phyloP scores from a whole-genome alignment of 305 asterid species.

The Euphrasia arctica region DNA sequence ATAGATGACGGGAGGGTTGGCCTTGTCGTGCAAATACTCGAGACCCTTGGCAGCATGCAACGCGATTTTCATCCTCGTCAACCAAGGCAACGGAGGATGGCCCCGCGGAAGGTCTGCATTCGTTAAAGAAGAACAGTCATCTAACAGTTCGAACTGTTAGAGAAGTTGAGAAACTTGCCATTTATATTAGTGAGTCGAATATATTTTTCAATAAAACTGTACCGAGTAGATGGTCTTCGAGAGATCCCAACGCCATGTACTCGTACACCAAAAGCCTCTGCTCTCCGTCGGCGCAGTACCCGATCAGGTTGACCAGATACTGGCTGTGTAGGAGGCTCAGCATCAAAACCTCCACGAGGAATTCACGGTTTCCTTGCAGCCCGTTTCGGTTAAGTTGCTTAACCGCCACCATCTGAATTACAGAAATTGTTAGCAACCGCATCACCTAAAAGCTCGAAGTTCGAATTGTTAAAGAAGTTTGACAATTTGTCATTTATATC shows the following conservation, averaged over 20 bases:
- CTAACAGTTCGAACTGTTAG: too few species aligned
- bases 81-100: conserved; percentile 61
- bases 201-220: background rate
- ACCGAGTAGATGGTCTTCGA: conserved; percentile 87
- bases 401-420: conserved; percentile 56
- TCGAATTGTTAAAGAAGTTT: too few species aligned
- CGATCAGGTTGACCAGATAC: conserved; percentile 67
- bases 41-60: conserved; percentile 81
- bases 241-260: conserved; percentile 69
- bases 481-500: too few species aligned
- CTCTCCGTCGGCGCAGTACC: conserved; percentile 86
- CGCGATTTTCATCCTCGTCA: conserved; percentile 82
- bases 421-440: too few species aligned
- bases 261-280: conserved; percentile 85
- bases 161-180: too few species aligned
- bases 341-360: conserved; percentile 87
- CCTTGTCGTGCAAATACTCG: conserved; percentile 81
- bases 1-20: conserved; percentile 86
- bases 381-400: conserved; percentile 87
- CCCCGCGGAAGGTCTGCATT: conserved; percentile 45
- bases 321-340: conserved; percentile 69
- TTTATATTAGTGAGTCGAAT: too few species aligned
- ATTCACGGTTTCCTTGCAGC: conserved; percentile 77
- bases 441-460: too few species aligned
- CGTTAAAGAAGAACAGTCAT: too few species aligned